Evolutionary conservation across 1,284 basidiomycete genomes (phyloP).

Genomic region (Mixia osmundae): DNA sequence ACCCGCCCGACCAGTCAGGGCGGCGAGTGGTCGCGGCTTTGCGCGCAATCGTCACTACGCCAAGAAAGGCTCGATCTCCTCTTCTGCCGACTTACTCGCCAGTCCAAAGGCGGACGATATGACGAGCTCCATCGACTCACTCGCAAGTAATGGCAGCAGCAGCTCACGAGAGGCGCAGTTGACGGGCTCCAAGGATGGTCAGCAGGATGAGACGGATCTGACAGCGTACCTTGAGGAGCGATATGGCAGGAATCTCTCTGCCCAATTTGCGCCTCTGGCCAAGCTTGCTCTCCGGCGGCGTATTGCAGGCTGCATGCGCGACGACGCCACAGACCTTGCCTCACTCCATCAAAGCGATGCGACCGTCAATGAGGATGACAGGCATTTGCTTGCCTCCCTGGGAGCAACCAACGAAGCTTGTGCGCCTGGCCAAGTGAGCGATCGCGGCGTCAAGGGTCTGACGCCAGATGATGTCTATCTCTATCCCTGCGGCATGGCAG

Average conservation of each 20-base stretch:
- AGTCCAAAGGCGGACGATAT: slow-evolving; percentile 1
- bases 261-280: slow-evolving; percentile 44
- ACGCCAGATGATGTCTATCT: slow-evolving; percentile 71
- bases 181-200: slow-evolving; percentile 1
- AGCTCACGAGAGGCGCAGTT: no score
- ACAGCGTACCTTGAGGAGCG: slow-evolving; percentile 60
- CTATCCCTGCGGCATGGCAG: slow-evolving; percentile 69
- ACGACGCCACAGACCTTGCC: slow-evolving; percentile 25
- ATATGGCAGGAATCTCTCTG: slow-evolving; percentile 76
- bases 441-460: slow-evolving; percentile 26
- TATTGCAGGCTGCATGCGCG: slow-evolving; percentile 55
- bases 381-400: no score
- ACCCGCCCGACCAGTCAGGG: slow-evolving; percentile 1
- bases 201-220: slow-evolving; percentile 26
- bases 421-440: no score
- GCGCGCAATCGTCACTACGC: slow-evolving; percentile 10
- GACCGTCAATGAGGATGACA: no score
- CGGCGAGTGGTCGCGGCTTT: slow-evolving; percentile 7
- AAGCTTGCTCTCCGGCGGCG: slow-evolving; percentile 67
- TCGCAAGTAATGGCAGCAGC: no score
- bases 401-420: no score
- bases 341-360: slow-evolving; percentile 31
- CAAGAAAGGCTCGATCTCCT: neutral
- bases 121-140: slow-evolving; percentile 1
- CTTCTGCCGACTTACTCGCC: neutral